Base-by-base conservation (phyloP, 306 rosid genomes). In the Alnus rubra region DNA sequence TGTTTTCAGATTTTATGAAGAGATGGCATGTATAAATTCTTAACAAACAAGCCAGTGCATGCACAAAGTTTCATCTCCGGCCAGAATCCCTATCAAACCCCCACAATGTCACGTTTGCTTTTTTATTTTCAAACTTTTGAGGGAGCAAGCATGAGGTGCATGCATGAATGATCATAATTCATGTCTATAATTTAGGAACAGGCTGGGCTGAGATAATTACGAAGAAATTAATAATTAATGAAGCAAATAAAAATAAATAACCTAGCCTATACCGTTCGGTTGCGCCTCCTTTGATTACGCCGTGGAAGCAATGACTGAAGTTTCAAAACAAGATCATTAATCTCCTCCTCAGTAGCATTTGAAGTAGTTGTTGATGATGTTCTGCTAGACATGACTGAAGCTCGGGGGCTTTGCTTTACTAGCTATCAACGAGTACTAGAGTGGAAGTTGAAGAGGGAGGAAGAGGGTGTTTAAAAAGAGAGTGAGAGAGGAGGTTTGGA, bases 231-330 rank as follows among this genome's bases (percentile, higher is more conserved):
- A 23, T 23, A 23, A 39, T 39, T 4, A 9, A 28, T 19, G 35
- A 58, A 58, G 28, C 28, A 0, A 23, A 23, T 23, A 23, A 23
- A 23, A 23, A 23, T 23, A 23, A 23, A 23, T 23, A 23, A 23
- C 28, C 28, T 23, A 37, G 49, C 35, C 1, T 45, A 5, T 84
- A 87, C 88, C 83, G 78, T 37, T 2, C 82, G 28, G 15, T 49
- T 18, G 56, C 44, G 74, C 39, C 33, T 71, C 39, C 23, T 77
- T n/a, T 42, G 84, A 56, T 81, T 52, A 59, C 54, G 86, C 31
- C 49, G 81, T 0, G 90, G 88, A 56, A 87, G 81, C 69, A 84
- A 45, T 3, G 86, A 44, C 75, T 77, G 86, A 49, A 87, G 75
- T 49, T 64, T 87, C 15, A 44, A 65, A 75, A 84, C 60, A 9